A percentile compares a stretch with the other conserved stretches of the same genome.
Conservation (phyloP, 192 early-diverging fungal species). For the Phycomyces nitens region DNA sequence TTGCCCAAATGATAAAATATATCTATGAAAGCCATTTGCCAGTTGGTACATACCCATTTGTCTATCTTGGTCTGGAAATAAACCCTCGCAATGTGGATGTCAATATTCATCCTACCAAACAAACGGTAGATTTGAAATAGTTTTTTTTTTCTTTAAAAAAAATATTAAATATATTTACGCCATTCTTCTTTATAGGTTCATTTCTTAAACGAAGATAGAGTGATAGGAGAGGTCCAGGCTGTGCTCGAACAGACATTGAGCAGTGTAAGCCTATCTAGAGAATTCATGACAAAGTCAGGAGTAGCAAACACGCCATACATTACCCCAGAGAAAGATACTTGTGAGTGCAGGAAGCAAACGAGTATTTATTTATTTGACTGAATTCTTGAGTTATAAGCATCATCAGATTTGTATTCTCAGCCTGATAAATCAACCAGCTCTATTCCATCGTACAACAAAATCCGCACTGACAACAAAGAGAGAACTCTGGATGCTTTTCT, state of each 20-base stretch:
- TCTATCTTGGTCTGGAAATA: constrained; percentile 87
- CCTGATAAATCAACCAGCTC: constrained; percentile 28
- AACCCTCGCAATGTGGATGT: constrained; percentile 91
- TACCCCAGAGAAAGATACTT: constrained; percentile 13
- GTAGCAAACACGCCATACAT: background rate
- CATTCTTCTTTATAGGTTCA: constrained; percentile 60
- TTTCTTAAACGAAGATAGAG: constrained; percentile 87
- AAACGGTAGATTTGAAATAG: constrained; percentile 50
- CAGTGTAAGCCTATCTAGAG: constrained; percentile 67
- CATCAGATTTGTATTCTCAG: background rate
- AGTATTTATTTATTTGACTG: background rate
- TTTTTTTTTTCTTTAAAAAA: too few species aligned
- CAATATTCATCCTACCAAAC: constrained; percentile 97
- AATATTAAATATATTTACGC: too few species aligned
- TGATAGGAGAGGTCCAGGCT: constrained; percentile 68
- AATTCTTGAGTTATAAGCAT: background rate
- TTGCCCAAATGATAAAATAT: constrained; percentile 80
- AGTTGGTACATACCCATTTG: constrained; percentile 85
- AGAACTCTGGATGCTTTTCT: constrained; percentile 76
- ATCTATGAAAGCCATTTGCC: constrained; percentile 80
- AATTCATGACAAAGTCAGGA: constrained; percentile 31
- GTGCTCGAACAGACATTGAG: constrained; percentile 66
- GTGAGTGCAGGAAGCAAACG: constrained; percentile 21
- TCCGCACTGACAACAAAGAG: constrained; percentile 82
- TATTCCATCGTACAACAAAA: constrained; percentile 69